These are phyloP conservation scores for Backusella macrospora DNA, from an alignment of 192 early-diverging fungal species.

Conservation along the genomic window DNA sequence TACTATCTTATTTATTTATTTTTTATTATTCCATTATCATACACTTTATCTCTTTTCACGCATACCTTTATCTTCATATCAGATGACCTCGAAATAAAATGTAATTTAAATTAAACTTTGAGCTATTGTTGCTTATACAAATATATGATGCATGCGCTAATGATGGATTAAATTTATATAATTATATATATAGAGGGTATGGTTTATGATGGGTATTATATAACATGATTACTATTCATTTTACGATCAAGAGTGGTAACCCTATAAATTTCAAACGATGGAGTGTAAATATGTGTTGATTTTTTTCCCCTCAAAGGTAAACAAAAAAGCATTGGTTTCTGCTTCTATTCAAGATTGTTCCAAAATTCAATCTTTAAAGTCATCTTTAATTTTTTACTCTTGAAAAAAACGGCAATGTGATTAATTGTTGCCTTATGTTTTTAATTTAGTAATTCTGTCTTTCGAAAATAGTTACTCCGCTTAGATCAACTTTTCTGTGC, in stretches of 20 bases:
- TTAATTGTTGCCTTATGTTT: not conserved
- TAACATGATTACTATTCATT: too few species aligned
- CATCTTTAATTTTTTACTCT: not conserved
- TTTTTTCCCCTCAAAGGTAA: too few species aligned
- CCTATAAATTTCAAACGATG: too few species aligned
- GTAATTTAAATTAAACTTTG: not conserved
- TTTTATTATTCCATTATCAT: conserved; percentile 1
- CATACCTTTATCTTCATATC: conserved; percentile 6
- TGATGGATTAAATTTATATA: not conserved
- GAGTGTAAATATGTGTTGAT: too few species aligned
- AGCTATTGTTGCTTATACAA: not conserved
- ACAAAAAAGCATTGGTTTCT: not conserved
- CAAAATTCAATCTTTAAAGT: not conserved
- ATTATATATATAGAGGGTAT: too few species aligned
- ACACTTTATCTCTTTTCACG: conserved; percentile 1
- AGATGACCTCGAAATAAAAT: conserved; percentile 15
- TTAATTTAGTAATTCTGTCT: not conserved
- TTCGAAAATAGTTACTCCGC: not conserved
- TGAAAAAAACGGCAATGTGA: not conserved
- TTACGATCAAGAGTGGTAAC: too few species aligned
- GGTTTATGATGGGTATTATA: too few species aligned
- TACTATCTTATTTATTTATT: conserved; percentile 1
- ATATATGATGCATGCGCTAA: too few species aligned
- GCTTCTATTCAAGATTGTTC: not conserved
- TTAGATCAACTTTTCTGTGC: not conserved